Conservation (phyloP, 106 monocot genomes). For the Acorus gramineus region DNA sequence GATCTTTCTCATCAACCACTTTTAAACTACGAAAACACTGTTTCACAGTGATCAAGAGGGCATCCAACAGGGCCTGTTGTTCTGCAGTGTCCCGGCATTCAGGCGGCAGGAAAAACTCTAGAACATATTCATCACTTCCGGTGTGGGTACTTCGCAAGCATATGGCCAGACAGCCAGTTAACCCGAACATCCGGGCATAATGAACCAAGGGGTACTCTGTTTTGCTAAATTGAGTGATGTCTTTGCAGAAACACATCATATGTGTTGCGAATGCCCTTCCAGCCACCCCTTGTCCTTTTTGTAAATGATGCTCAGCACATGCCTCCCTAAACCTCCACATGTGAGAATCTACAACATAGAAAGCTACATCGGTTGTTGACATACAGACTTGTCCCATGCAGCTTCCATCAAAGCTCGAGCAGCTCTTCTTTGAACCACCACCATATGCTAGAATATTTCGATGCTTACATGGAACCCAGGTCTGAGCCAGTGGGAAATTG, state of each 20-base stretch:
- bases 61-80: slow-evolving; percentile 38
- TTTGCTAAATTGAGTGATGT: slow-evolving; percentile 64
- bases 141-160: slow-evolving; percentile 51
- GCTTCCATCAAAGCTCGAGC: slow-evolving; percentile 57
- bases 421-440: slow-evolving; percentile 48
- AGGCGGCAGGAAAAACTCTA: slow-evolving; percentile 81
- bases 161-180: slow-evolving; percentile 53
- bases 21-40: slow-evolving; percentile 40
- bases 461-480: slow-evolving; percentile 75
- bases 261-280: slow-evolving; percentile 48
- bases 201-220: slow-evolving; percentile 84
- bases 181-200: slow-evolving; percentile 71
- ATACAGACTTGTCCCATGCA: slow-evolving; percentile 67
- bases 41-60: slow-evolving; percentile 36
- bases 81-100: slow-evolving; percentile 26
- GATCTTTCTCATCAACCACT: slow-evolving; percentile 17
- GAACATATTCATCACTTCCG: slow-evolving; percentile 53
- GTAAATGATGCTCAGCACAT: slow-evolving; percentile 74
- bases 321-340: slow-evolving; percentile 87
- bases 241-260: slow-evolving; percentile 43
- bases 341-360: slow-evolving; percentile 55
- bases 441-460: slow-evolving; percentile 45
- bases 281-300: slow-evolving; percentile 76
- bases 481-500: slow-evolving; percentile 76
- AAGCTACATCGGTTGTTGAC: slow-evolving; percentile 74